Evolutionary conservation across 2,329 filamentous ascomycete genomes (phyloP).

Genomic region (Cercospora canescens): DNA sequence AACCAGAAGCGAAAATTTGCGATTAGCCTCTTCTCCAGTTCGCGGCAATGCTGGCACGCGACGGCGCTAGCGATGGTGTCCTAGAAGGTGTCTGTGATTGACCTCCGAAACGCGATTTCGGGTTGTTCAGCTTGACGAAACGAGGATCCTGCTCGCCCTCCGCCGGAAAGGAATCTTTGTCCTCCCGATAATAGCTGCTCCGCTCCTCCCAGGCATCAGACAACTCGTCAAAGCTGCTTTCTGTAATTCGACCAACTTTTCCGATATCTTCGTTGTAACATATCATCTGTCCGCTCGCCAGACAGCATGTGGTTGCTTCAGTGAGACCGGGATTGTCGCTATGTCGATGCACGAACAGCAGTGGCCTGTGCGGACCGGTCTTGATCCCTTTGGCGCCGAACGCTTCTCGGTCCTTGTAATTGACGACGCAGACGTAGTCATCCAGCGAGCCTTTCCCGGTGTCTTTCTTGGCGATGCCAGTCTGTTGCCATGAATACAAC

Average conservation of each 20-base stretch:
- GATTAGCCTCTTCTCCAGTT: neutral
- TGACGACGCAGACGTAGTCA: slow-evolving; percentile 7
- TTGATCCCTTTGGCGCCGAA: neutral
- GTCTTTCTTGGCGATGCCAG: slow-evolving; percentile 4
- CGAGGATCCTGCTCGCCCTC: neutral
- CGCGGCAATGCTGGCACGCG: neutral
- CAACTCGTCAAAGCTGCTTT: neutral
- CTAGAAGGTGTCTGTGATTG: slow-evolving; percentile 1
- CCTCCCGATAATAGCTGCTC: neutral
- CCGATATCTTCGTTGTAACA: neutral
- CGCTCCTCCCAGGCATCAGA: neutral
- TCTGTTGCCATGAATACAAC: slow-evolving; percentile 5
- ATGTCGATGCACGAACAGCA: neutral
- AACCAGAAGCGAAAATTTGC: neutral
- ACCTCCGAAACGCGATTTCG: neutral
- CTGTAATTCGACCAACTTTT: neutral
- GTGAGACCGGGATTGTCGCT: neutral
- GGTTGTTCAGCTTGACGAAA: neutral
- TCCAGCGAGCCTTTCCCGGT: neutral
- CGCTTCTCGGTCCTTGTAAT: neutral
- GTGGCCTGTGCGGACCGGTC: neutral
- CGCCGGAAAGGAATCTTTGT: neutral
- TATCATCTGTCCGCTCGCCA: neutral
- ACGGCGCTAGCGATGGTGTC: too few species aligned
- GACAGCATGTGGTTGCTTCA: neutral